These are phyloP conservation scores for Geoglossum cookeanum DNA, from an alignment of 2,329 filamentous ascomycete species.

Conservation along the genomic window DNA sequence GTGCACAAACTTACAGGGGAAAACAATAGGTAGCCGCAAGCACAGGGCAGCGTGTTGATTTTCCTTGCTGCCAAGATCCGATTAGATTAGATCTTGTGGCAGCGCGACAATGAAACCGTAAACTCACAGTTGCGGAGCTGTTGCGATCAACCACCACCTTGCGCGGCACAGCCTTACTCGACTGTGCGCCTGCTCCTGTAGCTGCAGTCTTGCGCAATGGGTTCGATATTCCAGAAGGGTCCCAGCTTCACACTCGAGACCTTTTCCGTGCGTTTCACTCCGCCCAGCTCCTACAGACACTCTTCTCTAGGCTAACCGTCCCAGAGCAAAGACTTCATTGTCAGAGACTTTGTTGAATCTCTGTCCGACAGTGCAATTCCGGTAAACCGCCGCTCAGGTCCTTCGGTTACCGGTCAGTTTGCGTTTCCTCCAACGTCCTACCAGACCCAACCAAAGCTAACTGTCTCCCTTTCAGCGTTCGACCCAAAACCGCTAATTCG, in stretches of 20 bases:
- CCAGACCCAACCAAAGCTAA: neutral
- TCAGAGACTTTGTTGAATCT: constrained; percentile 90
- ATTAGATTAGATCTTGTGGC: too few species aligned
- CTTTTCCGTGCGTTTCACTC: constrained; percentile 28
- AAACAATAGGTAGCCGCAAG: too few species aligned
- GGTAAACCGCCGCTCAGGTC: constrained; percentile 58
- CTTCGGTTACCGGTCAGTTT: constrained; percentile 16
- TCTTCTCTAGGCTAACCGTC: constrained; percentile 1
- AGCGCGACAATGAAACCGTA: too few species aligned
- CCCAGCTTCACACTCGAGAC: constrained; percentile 77
- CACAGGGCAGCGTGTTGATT: too few species aligned
- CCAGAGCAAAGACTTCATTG: constrained; percentile 61
- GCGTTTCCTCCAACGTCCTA: neutral
- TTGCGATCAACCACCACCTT: too few species aligned
- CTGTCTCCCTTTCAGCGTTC: constrained; percentile 35
- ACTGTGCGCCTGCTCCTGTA: too few species aligned
- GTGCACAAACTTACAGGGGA: too few species aligned
- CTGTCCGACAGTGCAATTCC: constrained; percentile 72
- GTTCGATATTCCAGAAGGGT: constrained; percentile 56
- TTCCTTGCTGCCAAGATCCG: too few species aligned
- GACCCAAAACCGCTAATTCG: constrained; percentile 94
- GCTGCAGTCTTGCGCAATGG: too few species aligned
- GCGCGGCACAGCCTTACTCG: too few species aligned
- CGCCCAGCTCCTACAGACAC: neutral
- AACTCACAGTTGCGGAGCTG: too few species aligned